These are phyloP conservation scores for Phytophthora rubi DNA, from an alignment of 352 stramenopile species.

Conservation along the genomic window DNA sequence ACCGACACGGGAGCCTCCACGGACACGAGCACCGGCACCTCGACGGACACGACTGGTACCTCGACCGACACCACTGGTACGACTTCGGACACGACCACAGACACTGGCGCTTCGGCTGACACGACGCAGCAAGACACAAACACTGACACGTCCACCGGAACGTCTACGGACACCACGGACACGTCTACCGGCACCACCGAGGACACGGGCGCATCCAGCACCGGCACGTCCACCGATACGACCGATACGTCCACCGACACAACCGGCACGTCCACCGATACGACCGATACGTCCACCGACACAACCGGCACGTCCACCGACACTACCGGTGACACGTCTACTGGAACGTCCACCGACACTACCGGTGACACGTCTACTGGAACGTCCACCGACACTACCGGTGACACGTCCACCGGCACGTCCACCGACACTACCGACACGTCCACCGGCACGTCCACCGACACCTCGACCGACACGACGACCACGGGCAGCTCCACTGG, in stretches of 20 bases:
- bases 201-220: not conserved
- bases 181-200: slow-evolving; percentile 25
- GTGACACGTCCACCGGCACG: not conserved
- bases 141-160: not conserved
- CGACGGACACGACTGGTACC: not conserved
- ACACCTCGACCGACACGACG: not conserved
- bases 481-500: not conserved
- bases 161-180: not conserved
- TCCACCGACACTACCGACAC: not conserved
- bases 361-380: not conserved
- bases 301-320: slow-evolving; percentile 1
- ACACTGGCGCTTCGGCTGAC: slow-evolving; percentile 5
- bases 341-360: slow-evolving; percentile 2
- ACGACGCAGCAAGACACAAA: not conserved
- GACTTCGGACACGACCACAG: slow-evolving; percentile 19
- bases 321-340: not conserved
- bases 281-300: not conserved
- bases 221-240: not conserved
- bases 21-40: slow-evolving; percentile 11
- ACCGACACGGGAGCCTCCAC: slow-evolving; percentile 27
- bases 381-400: slow-evolving; percentile 2
- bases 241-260: slow-evolving; percentile 1
- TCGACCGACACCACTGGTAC: slow-evolving; percentile 1
- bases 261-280: not conserved
- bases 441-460: not conserved